Evolutionary conservation across 2,329 filamentous ascomycete genomes (phyloP), one percentile per base, ranked within the genome.

Genomic region (Colletotrichum noveboracense): DNA sequence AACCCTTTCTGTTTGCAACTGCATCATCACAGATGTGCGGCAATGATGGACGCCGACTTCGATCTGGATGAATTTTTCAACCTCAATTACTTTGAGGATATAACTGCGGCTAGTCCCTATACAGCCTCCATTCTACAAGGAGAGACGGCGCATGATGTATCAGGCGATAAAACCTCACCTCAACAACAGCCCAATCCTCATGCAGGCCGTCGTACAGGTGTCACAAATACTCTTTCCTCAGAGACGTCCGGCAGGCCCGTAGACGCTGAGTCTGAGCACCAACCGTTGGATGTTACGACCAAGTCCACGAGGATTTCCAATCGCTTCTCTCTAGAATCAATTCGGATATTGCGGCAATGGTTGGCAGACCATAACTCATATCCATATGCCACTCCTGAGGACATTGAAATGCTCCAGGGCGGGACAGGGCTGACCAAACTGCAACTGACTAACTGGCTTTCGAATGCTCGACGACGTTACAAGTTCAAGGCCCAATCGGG

Each of bases 161-260:
- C 16, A n/a, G 10, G 10, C 3, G n/a, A 52, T 21, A 13, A 52
- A n/a, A 21, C 10, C 10, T 52, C 43, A 21, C 43, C 18, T 52
- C 43, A 52, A 21, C 43, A 6, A 52, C 18, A 52, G 43, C 43
- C 43, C 43, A 52, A 21, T 21, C 16, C 10, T 7, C 10, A 5
- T 52, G n/a, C 3, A 52, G 43, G 16, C n/a, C 18, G n/a, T 7
- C 1, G 6, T 9, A 7, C n/a, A 52, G 10, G n/a, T 7, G n/a
- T 21, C 10, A 13, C 43, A 13, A 21, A 21, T 52, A 4, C n/a
- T 7, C 43, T 21, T n/a, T 52, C 43, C 43, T 21, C 43, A 18
- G n/a, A 52, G 8, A 52, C 9, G 4, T 12, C 43, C 6, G 10
- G 2, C 2, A 18, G 6, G 10, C 6, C 10, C 10, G 0, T 4